Conservation (phyloP, 2,329 filamentous ascomycete genomes). For the Leptosphaerulina australis region DNA sequence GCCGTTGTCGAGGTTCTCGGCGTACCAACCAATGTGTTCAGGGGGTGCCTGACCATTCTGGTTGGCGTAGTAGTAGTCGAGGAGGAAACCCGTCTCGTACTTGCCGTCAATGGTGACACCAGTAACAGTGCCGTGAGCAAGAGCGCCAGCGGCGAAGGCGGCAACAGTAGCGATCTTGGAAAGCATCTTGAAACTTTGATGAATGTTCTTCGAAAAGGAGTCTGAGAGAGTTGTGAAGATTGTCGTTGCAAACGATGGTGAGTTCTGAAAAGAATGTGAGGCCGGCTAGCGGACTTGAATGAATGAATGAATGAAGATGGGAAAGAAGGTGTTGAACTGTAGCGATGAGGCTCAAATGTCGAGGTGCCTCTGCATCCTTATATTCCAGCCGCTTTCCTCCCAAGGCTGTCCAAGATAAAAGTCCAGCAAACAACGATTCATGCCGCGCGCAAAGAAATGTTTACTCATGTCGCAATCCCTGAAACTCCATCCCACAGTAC, state of each 20-base stretch:
- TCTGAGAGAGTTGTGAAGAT: constrained; percentile 18
- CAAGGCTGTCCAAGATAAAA: constrained; percentile 10
- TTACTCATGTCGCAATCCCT: constrained; percentile 11
- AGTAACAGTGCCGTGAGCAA: constrained; percentile 55
- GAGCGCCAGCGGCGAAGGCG: constrained; percentile 45
- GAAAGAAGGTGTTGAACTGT: constrained; percentile 39
- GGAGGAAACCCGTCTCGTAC: constrained; percentile 54
- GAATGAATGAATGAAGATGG: constrained; percentile 33
- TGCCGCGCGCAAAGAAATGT: constrained; percentile 25
- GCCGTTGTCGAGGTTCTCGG: constrained; percentile 47
- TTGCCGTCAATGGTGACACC: constrained; percentile 56
- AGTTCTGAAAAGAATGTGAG: constrained; percentile 39
- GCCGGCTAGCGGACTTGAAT: constrained; percentile 42
- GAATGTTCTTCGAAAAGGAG: constrained; percentile 17
- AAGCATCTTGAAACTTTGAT: constrained; percentile 34
- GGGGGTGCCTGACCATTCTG: constrained; percentile 34
- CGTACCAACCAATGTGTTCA: constrained; percentile 54
- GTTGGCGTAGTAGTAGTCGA: constrained; percentile 50
- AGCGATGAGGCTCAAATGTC: constrained; percentile 26
- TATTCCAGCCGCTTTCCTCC: constrained; percentile 4
- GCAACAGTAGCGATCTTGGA: constrained; percentile 35
- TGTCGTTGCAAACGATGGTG: constrained; percentile 31
- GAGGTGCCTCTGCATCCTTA: constrained; percentile 3
- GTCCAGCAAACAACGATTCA: constrained; percentile 18
- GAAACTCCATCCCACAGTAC: constrained; percentile 21